Evolutionary conservation across 192 early-diverging fungal genomes (phyloP), one percentile per base, ranked within the genome.

Genomic region (Coemansia sp.): DNA sequence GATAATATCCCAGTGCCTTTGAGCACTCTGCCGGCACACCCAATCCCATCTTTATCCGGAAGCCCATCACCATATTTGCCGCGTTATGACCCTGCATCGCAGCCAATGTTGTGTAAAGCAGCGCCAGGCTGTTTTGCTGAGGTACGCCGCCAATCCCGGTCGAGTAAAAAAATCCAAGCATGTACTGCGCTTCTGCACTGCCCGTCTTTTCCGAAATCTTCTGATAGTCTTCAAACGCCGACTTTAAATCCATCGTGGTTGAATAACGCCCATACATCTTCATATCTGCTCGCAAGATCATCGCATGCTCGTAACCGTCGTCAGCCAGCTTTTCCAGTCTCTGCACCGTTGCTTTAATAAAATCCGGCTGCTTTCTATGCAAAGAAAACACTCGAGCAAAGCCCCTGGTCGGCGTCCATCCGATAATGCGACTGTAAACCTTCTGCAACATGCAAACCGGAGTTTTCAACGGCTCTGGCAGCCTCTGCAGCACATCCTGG

Each of bases 121-220:
- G 74, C 20, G 90, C 88, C 78, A 70, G 61, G 63, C 75, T 65
- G 67, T 79, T 76, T 37, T 70, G 72, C 63, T 76, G 85, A 69
- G 74, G 69, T 1, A 51, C 54, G 39, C 68, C 69, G 8, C 95
- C 95, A 57, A 98, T 64, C 1, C 95, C 96, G 0, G 96, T 95
- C 12, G 96, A 90, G 76, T 97, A 92, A 76, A 95, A 89, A 57
- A 95, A 87, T 14, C 96, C 97, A 5, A 97, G 75, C 85, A 92
- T 92, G 34, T 95, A 90, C 71, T 95, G 97, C 15, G 93, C 96
- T 12, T 89, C 85, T 3, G 92, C 85, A 73, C 94, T 91, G 59
- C 95, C 96, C 33, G 80, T 87, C 37, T 72, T 62, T 36, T 86
- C 75, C 2, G 92, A 89, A 36, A 93, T 81, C 45, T 68, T 37